These are phyloP conservation scores for Ophiostoma populinum DNA, from an alignment of 2,329 filamentous ascomycete species.

Conservation along the genomic window DNA sequence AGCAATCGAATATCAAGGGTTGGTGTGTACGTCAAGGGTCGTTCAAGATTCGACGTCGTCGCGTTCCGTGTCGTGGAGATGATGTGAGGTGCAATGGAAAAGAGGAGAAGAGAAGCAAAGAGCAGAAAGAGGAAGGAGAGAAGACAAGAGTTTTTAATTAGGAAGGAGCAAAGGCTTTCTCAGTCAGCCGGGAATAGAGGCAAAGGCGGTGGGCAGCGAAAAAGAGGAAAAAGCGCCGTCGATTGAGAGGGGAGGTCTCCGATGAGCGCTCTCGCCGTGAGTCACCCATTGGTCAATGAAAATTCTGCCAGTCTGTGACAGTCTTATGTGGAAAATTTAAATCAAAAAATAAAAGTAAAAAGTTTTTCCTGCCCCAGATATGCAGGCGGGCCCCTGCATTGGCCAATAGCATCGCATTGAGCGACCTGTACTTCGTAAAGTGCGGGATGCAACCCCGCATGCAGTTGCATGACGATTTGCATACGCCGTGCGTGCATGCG, in stretches of 20 bases:
- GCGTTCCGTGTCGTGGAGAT: too few species aligned
- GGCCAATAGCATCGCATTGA: too few species aligned
- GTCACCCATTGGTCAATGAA: conserved; percentile 12
- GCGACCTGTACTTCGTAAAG: too few species aligned
- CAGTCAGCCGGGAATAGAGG: too few species aligned
- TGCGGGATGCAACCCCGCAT: too few species aligned
- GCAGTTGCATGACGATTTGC: too few species aligned
- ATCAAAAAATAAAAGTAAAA: background rate
- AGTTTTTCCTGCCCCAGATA: background rate
- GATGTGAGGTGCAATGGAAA: background rate
- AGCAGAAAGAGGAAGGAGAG: conserved; percentile 1
- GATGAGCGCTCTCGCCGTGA: conserved; percentile 10
- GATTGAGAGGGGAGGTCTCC: conserved; percentile 3
- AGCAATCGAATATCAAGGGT: too few species aligned
- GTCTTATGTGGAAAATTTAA: background rate
- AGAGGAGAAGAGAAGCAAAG: background rate
- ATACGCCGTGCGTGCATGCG: too few species aligned
- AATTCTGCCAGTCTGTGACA: conserved; percentile 7
- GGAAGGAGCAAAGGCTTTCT: too few species aligned
- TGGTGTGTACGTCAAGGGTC: too few species aligned
- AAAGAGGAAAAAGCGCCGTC: background rate
- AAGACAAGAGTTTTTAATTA: background rate
- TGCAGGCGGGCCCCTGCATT: background rate
- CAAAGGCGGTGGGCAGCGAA: conserved; percentile 2
- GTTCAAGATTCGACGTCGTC: too few species aligned